Percentiles rank a stretch among this genome's conserved stretches.
Conservation (phyloP, 352 stramenopile species). For the Phytophthora pisi region DNA sequence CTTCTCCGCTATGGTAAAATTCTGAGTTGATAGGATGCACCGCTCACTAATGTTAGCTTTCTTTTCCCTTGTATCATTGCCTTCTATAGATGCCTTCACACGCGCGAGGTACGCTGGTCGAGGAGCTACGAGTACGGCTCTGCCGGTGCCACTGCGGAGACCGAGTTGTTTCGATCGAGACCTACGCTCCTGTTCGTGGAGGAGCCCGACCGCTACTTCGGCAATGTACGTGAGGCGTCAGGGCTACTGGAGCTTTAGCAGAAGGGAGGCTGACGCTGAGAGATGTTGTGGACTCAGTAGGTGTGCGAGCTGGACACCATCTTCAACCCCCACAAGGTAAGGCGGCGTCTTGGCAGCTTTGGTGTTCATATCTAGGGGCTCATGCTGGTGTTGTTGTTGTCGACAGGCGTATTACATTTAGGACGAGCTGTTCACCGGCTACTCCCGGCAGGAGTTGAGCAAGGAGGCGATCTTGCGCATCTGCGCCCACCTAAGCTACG, state of each 20-base stretch:
- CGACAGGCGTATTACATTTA: slow-evolving; percentile 98
- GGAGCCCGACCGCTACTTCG: slow-evolving; percentile 97
- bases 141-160: too few species aligned
- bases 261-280: background rate
- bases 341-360: background rate
- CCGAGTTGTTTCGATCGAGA: too few species aligned
- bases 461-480: slow-evolving; percentile 93
- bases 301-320: slow-evolving; percentile 50
- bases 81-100: too few species aligned
- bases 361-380: background rate
- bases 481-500: slow-evolving; percentile 50
- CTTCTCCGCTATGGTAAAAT: too few species aligned
- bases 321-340: slow-evolving; percentile 98
- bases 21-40: too few species aligned
- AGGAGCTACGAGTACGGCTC: too few species aligned
- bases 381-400: background rate
- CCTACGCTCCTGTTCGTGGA: slow-evolving; percentile 94
- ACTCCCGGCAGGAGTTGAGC: slow-evolving; percentile 73
- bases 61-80: too few species aligned
- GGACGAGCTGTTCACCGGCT: slow-evolving; percentile 97
- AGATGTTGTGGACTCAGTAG: slow-evolving; percentile 32
- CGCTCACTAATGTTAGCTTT: too few species aligned
- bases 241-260: background rate
- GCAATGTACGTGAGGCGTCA: slow-evolving; percentile 68
- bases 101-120: too few species aligned